Evolutionary conservation across 768 basidiomycete species (phyloP), one percentile per base, ranked within the genome.

Genomic region (Agaricus sinodeliciosus): DNA sequence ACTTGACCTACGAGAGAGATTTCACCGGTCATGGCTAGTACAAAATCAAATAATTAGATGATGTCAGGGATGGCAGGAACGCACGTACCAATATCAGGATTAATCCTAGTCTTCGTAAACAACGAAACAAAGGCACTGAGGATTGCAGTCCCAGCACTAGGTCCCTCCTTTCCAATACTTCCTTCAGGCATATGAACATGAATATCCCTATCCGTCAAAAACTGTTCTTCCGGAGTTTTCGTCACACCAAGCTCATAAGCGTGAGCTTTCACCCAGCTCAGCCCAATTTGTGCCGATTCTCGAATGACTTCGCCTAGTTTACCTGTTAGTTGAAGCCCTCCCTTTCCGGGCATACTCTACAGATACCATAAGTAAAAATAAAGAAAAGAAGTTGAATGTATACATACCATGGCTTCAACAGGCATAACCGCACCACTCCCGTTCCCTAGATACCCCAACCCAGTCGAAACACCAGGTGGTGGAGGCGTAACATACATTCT

Each of bases 141-240:
- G 37, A 99, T 84, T 0, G 96, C 96, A 4, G 91, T 97, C 31
- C 96, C 96, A 1, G 96, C 96, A 60, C 90, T 93, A 1, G 96
- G 96, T 0, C 96, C 96, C 59, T 96, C 94, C 72, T 97, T 94
- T 18, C 90, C 90, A 49, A 93, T 84, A 62, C 85, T 87, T 8
- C 92, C 93, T 65, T 92, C 93, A 0, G 94, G 92, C 95, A 96
- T 97, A 65, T 98, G 96, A 37, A 99, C 80, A 67, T 98, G 95
- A 15, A 98, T 77, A 61, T 97, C 94, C 37, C 82, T 77, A 62
- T 95, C 87, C 19, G 84, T 82, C 61, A 97, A 71, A 65, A 94
- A 85, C 64, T 88, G 84, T 50, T 90, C 87, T 5, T 79, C 80
- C 0, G 78, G 71, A 1, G 77, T 75, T 44, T 77, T 66, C 5